Conservation (phyloP, 2,329 filamentous ascomycete genomes). For the Penicillium nordicum region DNA sequence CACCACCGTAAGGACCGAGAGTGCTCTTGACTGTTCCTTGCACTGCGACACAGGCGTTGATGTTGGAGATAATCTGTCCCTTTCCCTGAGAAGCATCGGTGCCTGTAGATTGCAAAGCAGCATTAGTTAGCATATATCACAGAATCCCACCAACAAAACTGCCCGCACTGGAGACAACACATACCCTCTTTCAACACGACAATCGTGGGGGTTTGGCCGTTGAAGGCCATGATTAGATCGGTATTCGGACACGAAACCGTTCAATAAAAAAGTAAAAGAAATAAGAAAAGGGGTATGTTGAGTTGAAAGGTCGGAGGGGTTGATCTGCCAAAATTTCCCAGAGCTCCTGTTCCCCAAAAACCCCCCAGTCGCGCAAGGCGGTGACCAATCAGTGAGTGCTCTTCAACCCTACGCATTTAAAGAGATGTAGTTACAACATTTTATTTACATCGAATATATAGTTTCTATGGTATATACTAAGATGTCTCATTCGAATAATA, state of each 20-base stretch:
- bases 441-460: neutral
- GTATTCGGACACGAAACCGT: slow-evolving; percentile 20
- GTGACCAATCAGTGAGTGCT: slow-evolving; percentile 34
- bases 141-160: slow-evolving; percentile 21
- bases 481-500: neutral
- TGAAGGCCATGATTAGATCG: slow-evolving; percentile 75
- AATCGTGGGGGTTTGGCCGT: slow-evolving; percentile 95
- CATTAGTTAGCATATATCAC: slow-evolving; percentile 25
- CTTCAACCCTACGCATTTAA: slow-evolving; percentile 5
- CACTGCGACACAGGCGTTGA: slow-evolving; percentile 95
- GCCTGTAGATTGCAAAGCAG: slow-evolving; percentile 53
- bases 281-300: slow-evolving; percentile 27
- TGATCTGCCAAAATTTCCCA: slow-evolving; percentile 44
- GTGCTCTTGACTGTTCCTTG: slow-evolving; percentile 95
- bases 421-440: neutral
- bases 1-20: slow-evolving; percentile 92
- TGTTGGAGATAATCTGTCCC: slow-evolving; percentile 94
- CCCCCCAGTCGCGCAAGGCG: slow-evolving; percentile 32
- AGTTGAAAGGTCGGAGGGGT: slow-evolving; percentile 29
- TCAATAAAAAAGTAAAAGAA: slow-evolving; percentile 17
- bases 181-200: slow-evolving; percentile 95
- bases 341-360: slow-evolving; percentile 35
- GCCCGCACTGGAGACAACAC: slow-evolving; percentile 38
- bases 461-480: neutral
- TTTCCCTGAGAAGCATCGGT: slow-evolving; percentile 97